These are phyloP conservation scores for Skeletonema menzelii DNA, from an alignment of 108 stramenopile species.

Conservation along the genomic window DNA sequence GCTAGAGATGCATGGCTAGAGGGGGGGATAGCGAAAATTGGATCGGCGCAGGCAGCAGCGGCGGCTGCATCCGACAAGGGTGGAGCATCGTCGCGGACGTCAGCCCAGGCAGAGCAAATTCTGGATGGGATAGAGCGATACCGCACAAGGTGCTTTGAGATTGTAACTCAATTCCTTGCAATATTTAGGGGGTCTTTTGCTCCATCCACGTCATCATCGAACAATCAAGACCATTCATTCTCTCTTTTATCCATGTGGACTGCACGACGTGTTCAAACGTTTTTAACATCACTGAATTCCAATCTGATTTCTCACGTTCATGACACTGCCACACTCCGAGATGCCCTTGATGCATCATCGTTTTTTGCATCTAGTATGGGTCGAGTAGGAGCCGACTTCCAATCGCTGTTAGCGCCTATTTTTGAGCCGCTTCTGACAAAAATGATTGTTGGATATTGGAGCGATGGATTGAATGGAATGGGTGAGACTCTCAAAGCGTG, in stretches of 20 bases:
- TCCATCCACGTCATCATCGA: constrained; percentile 34
- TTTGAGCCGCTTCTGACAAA: constrained; percentile 67
- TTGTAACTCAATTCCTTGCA: constrained; percentile 86
- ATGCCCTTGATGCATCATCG: constrained; percentile 77
- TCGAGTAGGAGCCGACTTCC: constrained; percentile 84
- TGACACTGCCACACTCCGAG: constrained; percentile 75
- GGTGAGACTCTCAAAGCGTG: constrained; percentile 76
- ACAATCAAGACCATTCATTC: constrained; percentile 44
- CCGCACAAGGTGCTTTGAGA: constrained; percentile 87
- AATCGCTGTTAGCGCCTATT: constrained; percentile 61
- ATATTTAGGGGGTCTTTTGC: constrained; percentile 71
- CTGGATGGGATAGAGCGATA: constrained; percentile 87
- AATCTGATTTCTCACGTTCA: constrained; percentile 48
- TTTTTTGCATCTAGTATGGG: constrained; percentile 88
- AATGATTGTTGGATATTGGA: constrained; percentile 64
- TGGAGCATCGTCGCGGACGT: constrained; percentile 11
- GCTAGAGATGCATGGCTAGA: constrained; percentile 85
- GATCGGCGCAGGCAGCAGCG: constrained; percentile 38
- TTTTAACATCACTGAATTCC: constrained; percentile 56
- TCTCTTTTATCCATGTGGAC: constrained; percentile 84
- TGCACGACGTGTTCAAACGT: constrained; percentile 70
- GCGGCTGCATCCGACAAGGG: constrained; percentile 8
- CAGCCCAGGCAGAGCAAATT: constrained; percentile 67
- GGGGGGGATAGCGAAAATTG: constrained; percentile 40
- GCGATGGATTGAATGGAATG: constrained; percentile 65